Evolutionary conservation across 1,284 basidiomycete genomes (phyloP).

Genomic region (Waitea zeae): DNA sequence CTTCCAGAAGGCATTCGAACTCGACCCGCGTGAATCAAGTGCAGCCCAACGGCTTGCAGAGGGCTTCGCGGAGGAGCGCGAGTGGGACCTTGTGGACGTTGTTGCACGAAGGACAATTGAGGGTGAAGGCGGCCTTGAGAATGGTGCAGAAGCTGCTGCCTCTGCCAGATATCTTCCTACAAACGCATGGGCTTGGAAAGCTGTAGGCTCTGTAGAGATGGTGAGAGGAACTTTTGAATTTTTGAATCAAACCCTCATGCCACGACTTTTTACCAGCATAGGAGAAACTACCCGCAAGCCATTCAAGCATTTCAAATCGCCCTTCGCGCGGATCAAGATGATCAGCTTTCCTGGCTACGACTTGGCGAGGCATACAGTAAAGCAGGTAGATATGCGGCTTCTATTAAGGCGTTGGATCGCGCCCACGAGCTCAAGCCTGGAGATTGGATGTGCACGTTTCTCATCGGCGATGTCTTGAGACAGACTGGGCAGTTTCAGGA

Average conservation of each 20-base stretch:
- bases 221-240: conserved; percentile 24
- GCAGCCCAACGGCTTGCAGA: conserved; percentile 77
- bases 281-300: conserved; percentile 59
- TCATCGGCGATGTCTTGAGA: conserved; percentile 76
- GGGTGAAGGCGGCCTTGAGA: conserved; percentile 71
- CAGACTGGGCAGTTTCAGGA: conserved; percentile 64
- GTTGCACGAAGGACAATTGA: conserved; percentile 86
- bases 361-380: conserved; percentile 86
- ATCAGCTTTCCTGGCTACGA: conserved; percentile 73
- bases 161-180: conserved; percentile 47
- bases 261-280: conserved; percentile 49
- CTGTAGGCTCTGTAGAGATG: conserved; percentile 84
- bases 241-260: neutral
- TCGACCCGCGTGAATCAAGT: conserved; percentile 77
- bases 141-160: conserved; percentile 28
- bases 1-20: conserved; percentile 97
- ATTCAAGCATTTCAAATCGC: conserved; percentile 83
- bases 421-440: conserved; percentile 52
- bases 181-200: conserved; percentile 98
- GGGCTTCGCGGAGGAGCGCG: conserved; percentile 82
- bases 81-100: conserved; percentile 93
- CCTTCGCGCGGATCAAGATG: conserved; percentile 64
- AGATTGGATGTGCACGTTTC: conserved; percentile 77
- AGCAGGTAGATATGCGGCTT: conserved; percentile 79
- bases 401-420: conserved; percentile 72